Base-by-base conservation (phyloP, 2,329 filamentous ascomycete genomes). In the Pseudogymnoascus sp. region DNA sequence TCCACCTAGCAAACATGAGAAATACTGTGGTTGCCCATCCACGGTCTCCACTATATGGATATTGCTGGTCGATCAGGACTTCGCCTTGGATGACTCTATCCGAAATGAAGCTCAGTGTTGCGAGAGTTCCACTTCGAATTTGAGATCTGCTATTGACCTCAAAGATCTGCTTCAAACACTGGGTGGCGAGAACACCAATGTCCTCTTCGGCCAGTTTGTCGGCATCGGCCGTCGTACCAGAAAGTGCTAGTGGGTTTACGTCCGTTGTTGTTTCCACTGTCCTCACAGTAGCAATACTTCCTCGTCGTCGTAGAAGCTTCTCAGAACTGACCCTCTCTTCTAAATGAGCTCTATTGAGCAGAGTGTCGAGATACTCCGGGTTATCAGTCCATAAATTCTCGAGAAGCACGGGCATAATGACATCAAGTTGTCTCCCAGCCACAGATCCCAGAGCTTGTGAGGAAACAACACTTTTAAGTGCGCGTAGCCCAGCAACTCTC, bases 181-280 rank as follows among this genome's bases (percentile, higher is more conserved):
- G 88, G 69, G 96, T 81, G 4, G 95, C 93, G 66, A 96, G 79
- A 6, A 96, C 80, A 29, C 90, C 90, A 14, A 92, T 91, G 71
- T 96, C 90, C 77, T 96, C 88, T 75, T 97, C 93, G 1, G 91
- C 93, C 65, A 95, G 79, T 73, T 88, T 91, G 75, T 97, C 95
- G 26, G 91, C 91, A 72, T 97, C 93, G 23, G 88, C 88, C 0
- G 90, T 89, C 0, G 91, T 91, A 63, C 88, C 90, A 1, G 89
- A 85, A n/a, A 91, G 83, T 23, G 90, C 89, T 47, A 89, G 83
- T 4, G 83, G 83, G 66, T 89, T 89, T 5, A 86, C 83, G 45
- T 87, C 84, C 18, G 8, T 31, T 60, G 79, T 80, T 0, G 86
- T 86, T 57, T 90, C 88, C 60, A 81, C 81, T 1, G 89, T 93